Conservation (phyloP, 2,329 filamentous ascomycete species). For the Gaeumannomyces tritici region DNA sequence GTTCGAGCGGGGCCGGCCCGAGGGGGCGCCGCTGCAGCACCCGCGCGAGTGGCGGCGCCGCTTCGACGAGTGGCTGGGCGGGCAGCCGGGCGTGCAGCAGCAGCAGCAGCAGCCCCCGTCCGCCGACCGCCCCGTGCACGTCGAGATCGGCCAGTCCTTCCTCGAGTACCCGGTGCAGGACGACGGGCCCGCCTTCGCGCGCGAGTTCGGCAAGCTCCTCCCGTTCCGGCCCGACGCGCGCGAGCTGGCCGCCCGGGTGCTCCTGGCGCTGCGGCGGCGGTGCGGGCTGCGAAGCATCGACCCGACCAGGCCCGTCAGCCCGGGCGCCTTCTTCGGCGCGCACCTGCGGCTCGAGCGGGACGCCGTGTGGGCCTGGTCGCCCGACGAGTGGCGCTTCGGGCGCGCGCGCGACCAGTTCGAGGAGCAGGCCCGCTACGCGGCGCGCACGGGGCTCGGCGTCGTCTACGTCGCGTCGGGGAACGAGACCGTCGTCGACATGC, state of each 20-base stretch:
- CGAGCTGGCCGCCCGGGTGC: conserved; percentile 17
- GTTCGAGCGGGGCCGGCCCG: conserved; percentile 20
- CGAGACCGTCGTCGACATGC: conserved; percentile 16
- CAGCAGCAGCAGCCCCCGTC: no score
- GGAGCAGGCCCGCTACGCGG: conserved; percentile 16
- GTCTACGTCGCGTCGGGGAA: conserved; percentile 22
- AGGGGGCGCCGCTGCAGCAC: conserved; percentile 10
- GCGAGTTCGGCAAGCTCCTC: conserved; percentile 22
- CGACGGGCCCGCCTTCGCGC: conserved; percentile 22
- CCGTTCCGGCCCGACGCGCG: conserved; percentile 21
- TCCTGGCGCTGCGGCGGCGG: conserved; percentile 12
- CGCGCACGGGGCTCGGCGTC: conserved; percentile 13
- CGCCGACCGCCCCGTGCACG: conserved; percentile 14
- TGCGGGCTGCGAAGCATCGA: conserved; percentile 14
- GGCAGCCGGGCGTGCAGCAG: conserved; percentile 12
- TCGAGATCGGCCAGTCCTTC: conserved; percentile 21
- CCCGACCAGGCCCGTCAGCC: conserved; percentile 13
- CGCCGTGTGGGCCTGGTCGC: conserved; percentile 19
- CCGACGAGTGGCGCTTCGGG: conserved; percentile 19
- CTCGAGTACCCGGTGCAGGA: conserved; percentile 25
- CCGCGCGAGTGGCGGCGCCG: conserved; percentile 16
- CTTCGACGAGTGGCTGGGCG: conserved; percentile 19
- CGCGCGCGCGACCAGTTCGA: conserved; percentile 20
- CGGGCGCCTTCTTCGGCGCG: conserved; percentile 18
- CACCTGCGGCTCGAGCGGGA: conserved; percentile 21